Evolutionary conservation across 257 asterid species (phyloP).

Genomic region (Galeopsis tetrahit): DNA sequence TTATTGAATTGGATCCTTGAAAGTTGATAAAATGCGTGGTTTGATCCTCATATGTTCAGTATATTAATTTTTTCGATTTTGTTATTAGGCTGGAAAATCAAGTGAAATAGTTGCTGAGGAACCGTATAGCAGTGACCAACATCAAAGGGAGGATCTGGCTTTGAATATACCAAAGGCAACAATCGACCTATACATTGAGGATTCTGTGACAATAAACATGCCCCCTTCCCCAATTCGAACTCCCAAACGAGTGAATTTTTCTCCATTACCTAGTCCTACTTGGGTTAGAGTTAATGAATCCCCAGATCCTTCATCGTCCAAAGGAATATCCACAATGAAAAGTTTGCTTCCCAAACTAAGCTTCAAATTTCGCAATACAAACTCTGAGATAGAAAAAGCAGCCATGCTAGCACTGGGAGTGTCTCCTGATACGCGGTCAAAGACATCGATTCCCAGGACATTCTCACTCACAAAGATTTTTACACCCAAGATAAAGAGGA

Average conservation of each 20-base stretch:
- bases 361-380: constrained; percentile 70
- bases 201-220: constrained; percentile 57
- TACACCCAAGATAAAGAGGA: constrained; percentile 58
- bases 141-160: constrained; percentile 34
- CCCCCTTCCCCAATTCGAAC: constrained; percentile 65
- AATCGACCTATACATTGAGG: constrained; percentile 48
- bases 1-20: background rate
- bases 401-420: constrained; percentile 73
- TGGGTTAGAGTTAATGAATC: constrained; percentile 51
- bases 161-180: constrained; percentile 48
- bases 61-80: constrained; percentile 8
- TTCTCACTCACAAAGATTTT: constrained; percentile 75
- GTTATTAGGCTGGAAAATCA: constrained; percentile 55
- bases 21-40: background rate
- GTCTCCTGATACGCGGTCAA: constrained; percentile 53
- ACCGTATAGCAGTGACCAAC: constrained; percentile 35
- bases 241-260: constrained; percentile 76
- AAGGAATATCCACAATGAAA: constrained; percentile 60
- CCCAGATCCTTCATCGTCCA: constrained; percentile 60
- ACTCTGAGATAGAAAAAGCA: constrained; percentile 72
- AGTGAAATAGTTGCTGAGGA: constrained; percentile 82
- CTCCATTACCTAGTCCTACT: constrained; percentile 85
- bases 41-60: constrained; percentile 8
- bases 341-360: constrained; percentile 72
- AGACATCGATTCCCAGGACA: constrained; percentile 55